Evolutionary conservation across 345 rosid species (phyloP).

Genomic region (Balakata baccata): DNA sequence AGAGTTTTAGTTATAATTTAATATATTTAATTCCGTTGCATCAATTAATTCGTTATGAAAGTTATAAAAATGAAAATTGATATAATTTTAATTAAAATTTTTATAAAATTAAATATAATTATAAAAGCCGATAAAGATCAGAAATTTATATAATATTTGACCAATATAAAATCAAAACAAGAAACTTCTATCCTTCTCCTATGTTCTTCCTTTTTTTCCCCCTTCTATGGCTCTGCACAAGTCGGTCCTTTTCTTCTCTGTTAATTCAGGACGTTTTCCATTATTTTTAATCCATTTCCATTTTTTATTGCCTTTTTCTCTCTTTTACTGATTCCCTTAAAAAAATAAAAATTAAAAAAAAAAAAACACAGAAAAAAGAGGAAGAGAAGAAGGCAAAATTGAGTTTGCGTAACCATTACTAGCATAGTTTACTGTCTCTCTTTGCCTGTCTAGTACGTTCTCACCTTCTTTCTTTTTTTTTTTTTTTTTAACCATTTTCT

Average conservation of each 20-base stretch:
- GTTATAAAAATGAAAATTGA: no score
- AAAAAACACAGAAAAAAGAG: neutral
- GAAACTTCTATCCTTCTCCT: neutral
- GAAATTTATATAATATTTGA: no score
- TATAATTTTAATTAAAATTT: no score
- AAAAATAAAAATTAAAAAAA: neutral
- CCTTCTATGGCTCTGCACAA: neutral
- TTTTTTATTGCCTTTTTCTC: neutral
- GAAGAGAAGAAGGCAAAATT: neutral
- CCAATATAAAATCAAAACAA: neutral
- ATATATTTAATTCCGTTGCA: no score
- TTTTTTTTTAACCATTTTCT: neutral
- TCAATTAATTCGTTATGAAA: no score
- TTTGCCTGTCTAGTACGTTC: neutral
- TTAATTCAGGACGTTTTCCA: neutral
- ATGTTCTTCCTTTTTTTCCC: neutral
- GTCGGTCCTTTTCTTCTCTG: neutral
- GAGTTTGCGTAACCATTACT: conserved; percentile 17
- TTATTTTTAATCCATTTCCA: neutral
- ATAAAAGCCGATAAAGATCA: no score
- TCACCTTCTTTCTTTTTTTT: neutral
- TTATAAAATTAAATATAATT: no score
- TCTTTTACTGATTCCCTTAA: neutral
- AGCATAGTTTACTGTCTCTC: neutral
- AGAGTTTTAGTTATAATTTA: no score